Evolutionary conservation across 495 filamentous ascomycete genomes (phyloP).

Genomic region (Penicillium robsamsonii): DNA sequence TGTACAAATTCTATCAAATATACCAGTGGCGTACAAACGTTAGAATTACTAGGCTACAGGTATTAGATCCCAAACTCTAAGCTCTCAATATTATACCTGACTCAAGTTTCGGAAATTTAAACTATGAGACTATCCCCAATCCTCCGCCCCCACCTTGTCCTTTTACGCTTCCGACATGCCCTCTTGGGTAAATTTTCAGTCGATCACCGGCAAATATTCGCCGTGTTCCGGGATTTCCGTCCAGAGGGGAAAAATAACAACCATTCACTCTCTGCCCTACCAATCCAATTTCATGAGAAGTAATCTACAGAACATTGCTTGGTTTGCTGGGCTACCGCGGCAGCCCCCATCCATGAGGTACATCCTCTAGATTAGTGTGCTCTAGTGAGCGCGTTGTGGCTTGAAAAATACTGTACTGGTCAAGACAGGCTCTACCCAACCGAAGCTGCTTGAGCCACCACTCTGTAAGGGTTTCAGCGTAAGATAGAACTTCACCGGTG

Average conservation of each 20-base stretch:
- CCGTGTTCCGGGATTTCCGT: not conserved
- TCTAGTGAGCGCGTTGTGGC: not conserved
- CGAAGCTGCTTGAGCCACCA: constrained; percentile 3
- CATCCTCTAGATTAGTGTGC: not conserved
- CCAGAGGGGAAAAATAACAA: not conserved
- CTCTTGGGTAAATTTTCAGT: not conserved
- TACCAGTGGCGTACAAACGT: not conserved
- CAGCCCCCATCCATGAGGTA: not conserved
- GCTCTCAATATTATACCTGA: not conserved
- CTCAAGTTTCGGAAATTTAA: not conserved
- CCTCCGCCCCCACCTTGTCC: constrained; percentile 1
- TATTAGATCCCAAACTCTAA: not conserved
- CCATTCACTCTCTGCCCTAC: not conserved
- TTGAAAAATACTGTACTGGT: constrained; percentile 2
- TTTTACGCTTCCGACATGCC: not conserved
- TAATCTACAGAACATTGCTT: not conserved
- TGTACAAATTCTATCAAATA: not conserved
- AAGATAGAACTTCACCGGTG: not conserved
- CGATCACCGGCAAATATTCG: not conserved
- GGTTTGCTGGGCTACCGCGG: not conserved
- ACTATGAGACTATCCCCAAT: not conserved
- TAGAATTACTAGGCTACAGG: not conserved
- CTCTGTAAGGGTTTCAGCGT: not conserved
- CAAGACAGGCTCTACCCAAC: not conserved
- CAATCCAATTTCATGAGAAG: not conserved